Evolutionary conservation across 2,329 filamentous ascomycete species (phyloP).

Genomic region (Paecilomyces dactylethromorphus): DNA sequence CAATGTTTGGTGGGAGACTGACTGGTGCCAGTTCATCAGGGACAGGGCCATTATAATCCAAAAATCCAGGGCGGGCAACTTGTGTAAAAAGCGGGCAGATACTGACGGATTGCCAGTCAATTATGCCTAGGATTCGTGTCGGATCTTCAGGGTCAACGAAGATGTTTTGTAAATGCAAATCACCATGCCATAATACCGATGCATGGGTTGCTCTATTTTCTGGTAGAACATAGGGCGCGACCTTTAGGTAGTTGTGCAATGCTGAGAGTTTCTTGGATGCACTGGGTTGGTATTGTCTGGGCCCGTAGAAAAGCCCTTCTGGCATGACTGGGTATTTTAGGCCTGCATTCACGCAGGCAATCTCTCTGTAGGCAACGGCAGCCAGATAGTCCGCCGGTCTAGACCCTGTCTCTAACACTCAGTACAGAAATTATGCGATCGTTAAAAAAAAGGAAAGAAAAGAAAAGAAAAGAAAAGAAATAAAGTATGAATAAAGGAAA

Average conservation of each 20-base stretch:
- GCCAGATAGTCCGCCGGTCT: no score
- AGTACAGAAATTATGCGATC: no score
- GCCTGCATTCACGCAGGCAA: slow-evolving; percentile 8
- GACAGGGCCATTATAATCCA: slow-evolving; percentile 16
- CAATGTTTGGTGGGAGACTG: slow-evolving; percentile 12
- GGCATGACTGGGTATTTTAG: slow-evolving; percentile 10
- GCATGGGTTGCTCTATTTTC: slow-evolving; percentile 7
- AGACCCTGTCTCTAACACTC: no score
- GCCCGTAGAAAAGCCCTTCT: slow-evolving; percentile 12
- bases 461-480: no score
- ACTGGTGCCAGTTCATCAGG: slow-evolving; percentile 11
- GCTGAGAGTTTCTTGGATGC: slow-evolving; percentile 9
- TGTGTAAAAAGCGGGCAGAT: slow-evolving; percentile 15
- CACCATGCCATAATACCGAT: slow-evolving; percentile 12
- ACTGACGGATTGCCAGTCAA: slow-evolving; percentile 18
- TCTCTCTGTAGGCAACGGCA: slow-evolving; percentile 5
- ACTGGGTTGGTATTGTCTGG: slow-evolving; percentile 12
- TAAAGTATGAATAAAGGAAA: no score
- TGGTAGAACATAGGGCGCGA: slow-evolving; percentile 9
- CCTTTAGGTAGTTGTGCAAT: slow-evolving; percentile 10
- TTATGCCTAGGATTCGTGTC: slow-evolving; percentile 13
- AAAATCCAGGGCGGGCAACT: slow-evolving; percentile 11
- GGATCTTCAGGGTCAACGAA: slow-evolving; percentile 14
- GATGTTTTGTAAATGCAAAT: slow-evolving; percentile 13
- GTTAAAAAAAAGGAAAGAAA: no score